These are phyloP conservation scores for Leccinum longicurvipes DNA, from an alignment of 768 basidiomycete genomes.

Conservation along the genomic window DNA sequence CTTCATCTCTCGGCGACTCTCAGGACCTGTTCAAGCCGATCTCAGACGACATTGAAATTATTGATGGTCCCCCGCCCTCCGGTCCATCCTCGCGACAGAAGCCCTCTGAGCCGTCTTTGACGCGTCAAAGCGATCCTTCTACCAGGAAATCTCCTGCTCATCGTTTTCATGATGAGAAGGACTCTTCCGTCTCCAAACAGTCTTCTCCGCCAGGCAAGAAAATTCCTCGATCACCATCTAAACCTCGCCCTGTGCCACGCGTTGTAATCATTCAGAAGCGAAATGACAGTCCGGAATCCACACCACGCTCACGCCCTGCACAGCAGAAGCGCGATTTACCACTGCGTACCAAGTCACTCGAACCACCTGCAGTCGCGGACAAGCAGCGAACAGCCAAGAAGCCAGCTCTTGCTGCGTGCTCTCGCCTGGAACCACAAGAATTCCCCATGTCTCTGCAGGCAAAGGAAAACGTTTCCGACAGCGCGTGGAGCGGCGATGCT, in stretches of 20 bases:
- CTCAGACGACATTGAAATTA: slow-evolving; percentile 15
- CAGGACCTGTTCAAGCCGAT: slow-evolving; percentile 22
- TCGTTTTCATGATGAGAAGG: background rate
- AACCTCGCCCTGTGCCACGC: slow-evolving; percentile 16
- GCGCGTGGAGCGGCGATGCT: slow-evolving; percentile 7
- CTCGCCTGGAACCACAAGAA: slow-evolving; percentile 16
- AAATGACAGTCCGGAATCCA: slow-evolving; percentile 16
- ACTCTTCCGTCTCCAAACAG: slow-evolving; percentile 6
- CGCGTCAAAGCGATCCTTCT: slow-evolving; percentile 3
- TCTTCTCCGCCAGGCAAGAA: background rate
- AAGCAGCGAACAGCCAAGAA: slow-evolving; percentile 10
- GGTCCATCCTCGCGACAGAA: slow-evolving; percentile 1
- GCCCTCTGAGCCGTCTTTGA: background rate
- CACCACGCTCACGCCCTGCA: slow-evolving; percentile 9
- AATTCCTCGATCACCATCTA: background rate
- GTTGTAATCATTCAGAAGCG: background rate
- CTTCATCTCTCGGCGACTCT: slow-evolving; percentile 23
- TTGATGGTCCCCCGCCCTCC: background rate
- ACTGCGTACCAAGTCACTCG: slow-evolving; percentile 6
- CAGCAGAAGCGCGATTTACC: slow-evolving; percentile 2
- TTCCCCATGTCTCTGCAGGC: slow-evolving; percentile 24
- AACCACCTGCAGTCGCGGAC: background rate
- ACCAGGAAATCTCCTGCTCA: background rate
- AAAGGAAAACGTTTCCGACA: slow-evolving; percentile 22
- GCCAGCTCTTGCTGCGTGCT: background rate